A percentile compares a stretch with the other conserved stretches of the same genome.
Evolutionary conservation across 192 early-diverging fungal species (phyloP).

Genomic region (Coemansia sp.): DNA sequence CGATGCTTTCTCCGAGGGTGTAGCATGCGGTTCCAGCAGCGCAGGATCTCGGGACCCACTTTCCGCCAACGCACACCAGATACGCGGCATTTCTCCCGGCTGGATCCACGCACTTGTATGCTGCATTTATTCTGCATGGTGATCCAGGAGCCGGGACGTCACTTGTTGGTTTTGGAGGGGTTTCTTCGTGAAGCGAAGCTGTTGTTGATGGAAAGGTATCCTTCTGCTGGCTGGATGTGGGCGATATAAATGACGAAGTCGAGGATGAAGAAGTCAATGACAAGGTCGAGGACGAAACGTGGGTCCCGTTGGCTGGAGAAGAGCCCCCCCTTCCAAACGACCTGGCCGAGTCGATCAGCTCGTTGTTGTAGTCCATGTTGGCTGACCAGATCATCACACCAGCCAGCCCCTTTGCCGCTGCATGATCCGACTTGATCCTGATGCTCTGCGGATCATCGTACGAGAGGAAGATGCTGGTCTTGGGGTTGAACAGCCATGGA

Average conservation of each 20-base stretch:
- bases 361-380: constrained; percentile 52
- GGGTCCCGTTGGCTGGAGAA: not conserved
- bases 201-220: not conserved
- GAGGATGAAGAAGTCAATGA: not conserved
- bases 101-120: constrained; percentile 27
- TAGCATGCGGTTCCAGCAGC: constrained; percentile 24
- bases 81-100: constrained; percentile 25
- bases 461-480: constrained; percentile 59
- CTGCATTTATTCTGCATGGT: constrained; percentile 11
- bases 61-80: constrained; percentile 21
- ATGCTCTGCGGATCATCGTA: constrained; percentile 68
- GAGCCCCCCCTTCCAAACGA: constrained; percentile 12
- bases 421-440: constrained; percentile 60
- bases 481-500: constrained; percentile 69
- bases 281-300: not conserved
- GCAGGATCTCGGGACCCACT: constrained; percentile 18
- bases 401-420: constrained; percentile 53
- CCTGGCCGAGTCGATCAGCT: constrained; percentile 52
- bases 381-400: constrained; percentile 64
- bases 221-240: not conserved
- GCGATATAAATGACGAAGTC: not conserved
- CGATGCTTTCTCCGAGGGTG: constrained; percentile 5
- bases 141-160: constrained; percentile 7
- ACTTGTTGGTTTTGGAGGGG: not conserved
- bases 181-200: not conserved